Evolutionary conservation across 371 early-diverging fungal genomes (phyloP).

Genomic region (Rhizopus microsporus): DNA sequence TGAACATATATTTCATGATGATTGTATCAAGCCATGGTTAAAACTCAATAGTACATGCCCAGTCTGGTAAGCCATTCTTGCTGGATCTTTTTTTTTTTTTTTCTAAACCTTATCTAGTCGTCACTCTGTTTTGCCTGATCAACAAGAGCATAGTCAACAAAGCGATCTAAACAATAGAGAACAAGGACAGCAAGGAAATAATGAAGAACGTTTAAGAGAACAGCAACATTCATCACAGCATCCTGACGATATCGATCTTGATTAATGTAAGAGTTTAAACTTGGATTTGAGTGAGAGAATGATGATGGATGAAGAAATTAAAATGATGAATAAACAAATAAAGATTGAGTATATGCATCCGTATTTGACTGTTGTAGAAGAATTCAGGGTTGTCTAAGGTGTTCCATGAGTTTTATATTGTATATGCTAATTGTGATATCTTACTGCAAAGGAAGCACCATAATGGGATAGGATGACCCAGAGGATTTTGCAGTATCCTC

Average conservation of each 20-base stretch:
- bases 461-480: constrained; percentile 62
- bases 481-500: constrained; percentile 30
- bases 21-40: constrained; percentile 91
- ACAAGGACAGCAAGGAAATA: too few relatives aligned
- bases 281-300: constrained; percentile 31
- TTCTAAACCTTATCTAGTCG: constrained; percentile 24
- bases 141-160: background rate
- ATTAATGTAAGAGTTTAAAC: constrained; percentile 13
- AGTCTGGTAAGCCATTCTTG: constrained; percentile 69
- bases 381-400: constrained; percentile 50
- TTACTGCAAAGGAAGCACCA: constrained; percentile 64
- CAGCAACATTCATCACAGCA: too few relatives aligned
- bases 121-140: constrained; percentile 34
- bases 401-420: background rate
- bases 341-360: constrained; percentile 58
- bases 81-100: background rate
- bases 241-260: background rate
- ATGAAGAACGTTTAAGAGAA: too few relatives aligned
- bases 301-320: constrained; percentile 38
- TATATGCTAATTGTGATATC: background rate
- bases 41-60: constrained; percentile 86
- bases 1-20: constrained; percentile 81
- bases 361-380: constrained; percentile 34
- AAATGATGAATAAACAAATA: constrained; percentile 44
- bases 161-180: background rate